phyloP scores from a whole-genome alignment of 73 alveolate species.

The Paramecium primaurelia region DNA sequence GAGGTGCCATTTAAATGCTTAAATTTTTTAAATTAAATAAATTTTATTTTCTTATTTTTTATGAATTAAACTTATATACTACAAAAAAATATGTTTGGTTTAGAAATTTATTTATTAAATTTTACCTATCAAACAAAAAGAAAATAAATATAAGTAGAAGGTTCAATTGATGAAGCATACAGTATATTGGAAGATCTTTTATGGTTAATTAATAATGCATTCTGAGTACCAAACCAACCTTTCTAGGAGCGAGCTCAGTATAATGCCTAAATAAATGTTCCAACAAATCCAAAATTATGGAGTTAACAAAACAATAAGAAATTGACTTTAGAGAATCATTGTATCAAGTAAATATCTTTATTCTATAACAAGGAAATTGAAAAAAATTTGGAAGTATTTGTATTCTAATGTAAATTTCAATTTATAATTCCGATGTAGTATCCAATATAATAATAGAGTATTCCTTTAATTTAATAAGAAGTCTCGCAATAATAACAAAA shows the following conservation, averaged over 20 bases:
- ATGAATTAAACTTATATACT: background rate
- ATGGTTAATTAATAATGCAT: background rate
- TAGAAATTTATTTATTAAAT: background rate
- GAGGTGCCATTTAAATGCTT: background rate
- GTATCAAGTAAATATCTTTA: background rate
- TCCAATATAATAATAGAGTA: background rate
- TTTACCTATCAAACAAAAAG: background rate
- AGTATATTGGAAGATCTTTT: background rate
- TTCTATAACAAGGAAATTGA: background rate
- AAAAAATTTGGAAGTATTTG: background rate
- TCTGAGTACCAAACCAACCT: background rate
- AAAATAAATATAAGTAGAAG: background rate
- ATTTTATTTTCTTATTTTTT: background rate
- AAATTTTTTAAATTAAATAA: background rate
- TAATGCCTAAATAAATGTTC: background rate
- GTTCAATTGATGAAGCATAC: background rate
- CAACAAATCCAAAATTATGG: background rate
- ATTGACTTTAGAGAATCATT: background rate
- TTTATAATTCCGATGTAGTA: no score
- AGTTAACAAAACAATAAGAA: background rate
- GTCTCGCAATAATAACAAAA: no score
- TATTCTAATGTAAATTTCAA: no score
- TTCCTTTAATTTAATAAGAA: no score
- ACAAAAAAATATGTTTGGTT: background rate
- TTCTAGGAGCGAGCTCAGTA: background rate